phyloP scores from a whole-genome alignment of 768 basidiomycete genomes.

The Serendipita vermifera region DNA sequence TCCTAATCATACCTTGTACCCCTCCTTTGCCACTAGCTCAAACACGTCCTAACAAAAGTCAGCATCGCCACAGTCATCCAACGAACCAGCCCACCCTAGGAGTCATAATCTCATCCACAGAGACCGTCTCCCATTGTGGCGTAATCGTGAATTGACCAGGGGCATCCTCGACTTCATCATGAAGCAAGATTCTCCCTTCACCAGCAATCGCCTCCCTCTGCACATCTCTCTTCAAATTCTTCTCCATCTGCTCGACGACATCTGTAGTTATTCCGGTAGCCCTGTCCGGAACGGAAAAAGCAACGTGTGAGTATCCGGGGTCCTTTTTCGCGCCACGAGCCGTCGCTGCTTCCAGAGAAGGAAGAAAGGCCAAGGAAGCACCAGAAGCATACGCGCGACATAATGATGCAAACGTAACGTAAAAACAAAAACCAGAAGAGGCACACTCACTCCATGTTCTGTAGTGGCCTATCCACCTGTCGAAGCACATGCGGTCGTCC shows the following conservation, averaged over 20 bases:
- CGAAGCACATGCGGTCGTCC: constrained; percentile 85
- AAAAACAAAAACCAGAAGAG: not conserved
- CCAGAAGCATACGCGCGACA: no score
- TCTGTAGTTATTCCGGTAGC: constrained; percentile 87
- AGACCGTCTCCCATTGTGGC: constrained; percentile 86
- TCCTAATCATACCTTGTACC: constrained; percentile 45
- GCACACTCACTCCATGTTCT: constrained; percentile 76
- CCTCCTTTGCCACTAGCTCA: constrained; percentile 57
- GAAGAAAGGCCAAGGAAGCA: no score
- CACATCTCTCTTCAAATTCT: constrained; percentile 75
- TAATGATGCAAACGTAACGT: not conserved
- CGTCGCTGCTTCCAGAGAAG: no score
- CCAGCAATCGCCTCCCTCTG: constrained; percentile 61
- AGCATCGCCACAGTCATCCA: not conserved
- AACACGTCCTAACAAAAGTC: constrained; percentile 42
- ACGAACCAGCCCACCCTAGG: constrained; percentile 32
- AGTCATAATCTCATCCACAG: constrained; percentile 72
- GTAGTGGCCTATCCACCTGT: constrained; percentile 71
- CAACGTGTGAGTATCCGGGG: no score
- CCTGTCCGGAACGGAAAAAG: constrained; percentile 27
- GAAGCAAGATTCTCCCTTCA: constrained; percentile 68
- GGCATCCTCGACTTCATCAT: constrained; percentile 90
- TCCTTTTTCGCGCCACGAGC: no score
- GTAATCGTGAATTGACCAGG: constrained; percentile 84
- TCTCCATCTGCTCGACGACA: constrained; percentile 86